phyloP scores from a whole-genome alignment of 306 rosid species.

The Abrus pulchellus region DNA sequence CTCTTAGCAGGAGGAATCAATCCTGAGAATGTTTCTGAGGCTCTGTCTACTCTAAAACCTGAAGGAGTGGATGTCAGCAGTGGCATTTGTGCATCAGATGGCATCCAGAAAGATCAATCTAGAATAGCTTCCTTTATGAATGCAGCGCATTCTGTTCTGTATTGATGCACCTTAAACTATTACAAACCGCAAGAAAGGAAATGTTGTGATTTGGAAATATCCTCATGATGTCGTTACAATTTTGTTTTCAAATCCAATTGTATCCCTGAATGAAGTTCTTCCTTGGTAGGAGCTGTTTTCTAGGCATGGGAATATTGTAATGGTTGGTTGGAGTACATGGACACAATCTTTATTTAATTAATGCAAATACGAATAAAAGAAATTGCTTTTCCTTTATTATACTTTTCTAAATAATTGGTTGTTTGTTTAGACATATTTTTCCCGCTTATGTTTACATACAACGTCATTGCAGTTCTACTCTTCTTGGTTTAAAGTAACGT shows the following conservation, averaged over 20 bases:
- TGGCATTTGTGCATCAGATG: slow-evolving; percentile 86
- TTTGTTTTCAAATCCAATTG: slow-evolving; percentile 20
- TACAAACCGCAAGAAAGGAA: slow-evolving; percentile 19
- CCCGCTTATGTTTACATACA: background rate
- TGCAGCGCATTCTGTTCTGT: slow-evolving; percentile 60
- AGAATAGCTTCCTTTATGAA: slow-evolving; percentile 68
- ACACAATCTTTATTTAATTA: slow-evolving; percentile 2
- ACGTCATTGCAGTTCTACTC: slow-evolving; percentile 18
- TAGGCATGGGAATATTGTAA: slow-evolving; percentile 35
- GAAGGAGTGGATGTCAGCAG: slow-evolving; percentile 92
- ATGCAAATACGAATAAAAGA: slow-evolving; percentile 25
- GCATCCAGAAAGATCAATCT: slow-evolving; percentile 75
- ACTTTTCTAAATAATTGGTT: background rate
- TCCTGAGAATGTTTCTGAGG: slow-evolving; percentile 74
- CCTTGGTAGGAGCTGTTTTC: slow-evolving; percentile 27
- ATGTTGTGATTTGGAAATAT: slow-evolving; percentile 16
- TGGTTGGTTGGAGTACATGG: background rate
- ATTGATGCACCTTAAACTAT: slow-evolving; percentile 49
- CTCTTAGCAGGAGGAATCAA: slow-evolving; percentile 93
- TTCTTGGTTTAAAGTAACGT: background rate
- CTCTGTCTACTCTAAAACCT: slow-evolving; percentile 74
- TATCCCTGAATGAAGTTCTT: slow-evolving; percentile 9
- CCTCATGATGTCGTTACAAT: slow-evolving; percentile 1
- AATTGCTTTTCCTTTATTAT: background rate
- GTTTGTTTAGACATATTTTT: background rate